Conservation (phyloP, 2,329 filamentous ascomycete genomes). For the Magnaporthales sp. region DNA sequence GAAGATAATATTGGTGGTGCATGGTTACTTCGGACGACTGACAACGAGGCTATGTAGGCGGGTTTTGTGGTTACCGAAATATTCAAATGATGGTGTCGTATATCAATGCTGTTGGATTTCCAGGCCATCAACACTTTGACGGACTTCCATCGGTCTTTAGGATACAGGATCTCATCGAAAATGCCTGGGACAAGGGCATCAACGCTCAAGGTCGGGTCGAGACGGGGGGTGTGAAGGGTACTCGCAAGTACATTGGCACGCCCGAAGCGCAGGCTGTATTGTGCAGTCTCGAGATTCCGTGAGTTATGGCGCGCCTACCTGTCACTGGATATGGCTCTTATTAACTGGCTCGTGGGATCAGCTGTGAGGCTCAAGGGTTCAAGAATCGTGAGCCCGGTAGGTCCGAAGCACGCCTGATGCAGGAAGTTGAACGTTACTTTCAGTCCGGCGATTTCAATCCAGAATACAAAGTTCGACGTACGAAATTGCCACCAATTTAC, state of each 20-base stretch:
- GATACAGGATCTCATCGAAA: conserved; percentile 80
- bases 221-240: conserved; percentile 80
- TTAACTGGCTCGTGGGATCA: conserved; percentile 16
- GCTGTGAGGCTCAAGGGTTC: conserved; percentile 56
- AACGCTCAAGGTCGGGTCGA: conserved; percentile 66
- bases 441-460: conserved; percentile 39
- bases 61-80: conserved; percentile 92
- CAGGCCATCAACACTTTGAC: conserved; percentile 52
- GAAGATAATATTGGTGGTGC: neutral
- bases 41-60: conserved; percentile 37
- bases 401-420: conserved; percentile 50
- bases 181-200: conserved; percentile 79
- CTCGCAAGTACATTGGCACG: conserved; percentile 91
- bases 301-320: conserved; percentile 20
- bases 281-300: conserved; percentile 57
- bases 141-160: conserved; percentile 67
- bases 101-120: conserved; percentile 49
- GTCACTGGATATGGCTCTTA: neutral
- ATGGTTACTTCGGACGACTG: neutral
- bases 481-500: conserved; percentile 74
- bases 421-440: conserved; percentile 69
- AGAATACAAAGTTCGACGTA: conserved; percentile 57
- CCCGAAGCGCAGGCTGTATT: conserved; percentile 82
- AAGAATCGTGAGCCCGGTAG: conserved; percentile 35
- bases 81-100: conserved; percentile 87